A percentile compares a stretch with the other conserved stretches of the same genome.
phyloP scores from a whole-genome alignment of 2,329 filamentous ascomycete species.

The Scedosporium apiospermum region DNA sequence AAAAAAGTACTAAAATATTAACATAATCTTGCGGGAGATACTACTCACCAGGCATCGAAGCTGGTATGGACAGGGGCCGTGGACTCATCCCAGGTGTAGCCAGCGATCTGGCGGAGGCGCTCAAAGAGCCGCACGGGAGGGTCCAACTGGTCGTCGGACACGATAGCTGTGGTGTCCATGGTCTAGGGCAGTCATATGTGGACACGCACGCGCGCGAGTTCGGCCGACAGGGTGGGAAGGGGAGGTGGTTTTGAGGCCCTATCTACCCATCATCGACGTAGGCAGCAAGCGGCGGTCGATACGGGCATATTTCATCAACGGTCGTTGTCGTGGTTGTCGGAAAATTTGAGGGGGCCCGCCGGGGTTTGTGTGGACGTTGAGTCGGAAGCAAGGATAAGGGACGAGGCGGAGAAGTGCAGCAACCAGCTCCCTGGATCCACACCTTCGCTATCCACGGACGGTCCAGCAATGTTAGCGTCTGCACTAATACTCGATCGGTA shows the following conservation, averaged over 20 bases:
- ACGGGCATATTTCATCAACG: not conserved
- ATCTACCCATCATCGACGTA: not conserved
- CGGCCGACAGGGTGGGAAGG: constrained; percentile 8
- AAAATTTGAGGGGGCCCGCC: not conserved
- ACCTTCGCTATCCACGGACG: not conserved
- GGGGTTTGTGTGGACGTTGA: not conserved
- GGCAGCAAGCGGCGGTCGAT: not conserved
- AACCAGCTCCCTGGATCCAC: not conserved
- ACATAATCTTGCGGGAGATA: not conserved
- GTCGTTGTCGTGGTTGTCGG: not conserved
- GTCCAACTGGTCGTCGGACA: constrained; percentile 46
- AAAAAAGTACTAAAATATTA: not conserved
- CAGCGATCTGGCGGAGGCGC: constrained; percentile 61
- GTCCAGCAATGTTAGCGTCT: not conserved
- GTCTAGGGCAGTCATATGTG: constrained; percentile 17
- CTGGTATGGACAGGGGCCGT: constrained; percentile 50
- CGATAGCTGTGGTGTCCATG: constrained; percentile 42
- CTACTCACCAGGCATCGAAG: constrained; percentile 75
- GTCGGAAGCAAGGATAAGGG: not conserved
- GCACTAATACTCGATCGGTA: not conserved
- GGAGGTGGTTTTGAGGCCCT: constrained; percentile 3
- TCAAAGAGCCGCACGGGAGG: constrained; percentile 63
- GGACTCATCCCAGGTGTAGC: constrained; percentile 68
- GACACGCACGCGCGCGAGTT: not conserved
- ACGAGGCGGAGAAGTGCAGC: not conserved